Conservation (phyloP, 108 stramenopile species). For the Conticribra weissflogii region DNA sequence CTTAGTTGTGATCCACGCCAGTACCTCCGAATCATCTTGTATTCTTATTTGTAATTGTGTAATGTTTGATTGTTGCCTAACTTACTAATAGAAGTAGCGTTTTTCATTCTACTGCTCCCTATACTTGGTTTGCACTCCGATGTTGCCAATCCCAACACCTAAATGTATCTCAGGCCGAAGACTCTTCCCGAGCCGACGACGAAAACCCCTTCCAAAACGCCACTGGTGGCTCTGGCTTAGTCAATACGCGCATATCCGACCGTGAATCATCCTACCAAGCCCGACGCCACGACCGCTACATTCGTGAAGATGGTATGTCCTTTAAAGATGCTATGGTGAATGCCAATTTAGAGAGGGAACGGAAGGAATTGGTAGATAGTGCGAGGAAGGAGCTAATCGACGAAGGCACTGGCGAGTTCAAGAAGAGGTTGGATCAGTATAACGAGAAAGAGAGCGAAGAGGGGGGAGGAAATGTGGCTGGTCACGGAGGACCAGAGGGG, state of each 20-base stretch:
- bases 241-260: slow-evolving; percentile 82
- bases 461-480: slow-evolving; percentile 1
- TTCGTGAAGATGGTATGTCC: slow-evolving; percentile 76
- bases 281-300: slow-evolving; percentile 72
- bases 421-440: slow-evolving; percentile 16
- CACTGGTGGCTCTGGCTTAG: too few species aligned
- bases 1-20: too few species aligned
- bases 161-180: too few species aligned
- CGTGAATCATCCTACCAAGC: slow-evolving; percentile 92
- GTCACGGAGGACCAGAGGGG: neutral
- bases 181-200: slow-evolving; percentile 68
- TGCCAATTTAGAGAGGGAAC: slow-evolving; percentile 72
- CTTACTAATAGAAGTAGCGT: too few species aligned
- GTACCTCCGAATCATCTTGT: too few species aligned
- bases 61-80: too few species aligned
- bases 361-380: slow-evolving; percentile 67
- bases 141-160: too few species aligned
- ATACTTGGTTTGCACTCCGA: too few species aligned
- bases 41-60: too few species aligned
- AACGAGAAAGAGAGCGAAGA: slow-evolving; percentile 1
- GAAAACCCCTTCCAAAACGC: too few species aligned
- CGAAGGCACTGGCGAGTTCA: slow-evolving; percentile 45
- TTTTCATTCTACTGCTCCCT: too few species aligned
- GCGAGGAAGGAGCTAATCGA: slow-evolving; percentile 58
- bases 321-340: slow-evolving; percentile 91